These are phyloP conservation scores for Nidularia sp. DNA, from an alignment of 768 basidiomycete genomes.

Conservation along the genomic window DNA sequence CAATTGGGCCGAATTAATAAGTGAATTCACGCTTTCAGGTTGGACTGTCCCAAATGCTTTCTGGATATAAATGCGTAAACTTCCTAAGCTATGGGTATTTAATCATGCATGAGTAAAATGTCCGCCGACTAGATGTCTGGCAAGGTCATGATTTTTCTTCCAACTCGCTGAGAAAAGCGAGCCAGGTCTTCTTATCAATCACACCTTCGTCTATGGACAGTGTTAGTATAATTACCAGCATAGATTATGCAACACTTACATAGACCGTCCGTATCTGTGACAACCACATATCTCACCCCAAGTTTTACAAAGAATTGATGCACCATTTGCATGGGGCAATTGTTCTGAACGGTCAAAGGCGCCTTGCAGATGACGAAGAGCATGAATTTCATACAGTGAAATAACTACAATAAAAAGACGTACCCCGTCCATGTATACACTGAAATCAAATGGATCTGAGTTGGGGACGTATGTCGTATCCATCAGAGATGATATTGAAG, in stretches of 20 bases:
- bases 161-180: constrained; percentile 77
- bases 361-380: constrained; percentile 43
- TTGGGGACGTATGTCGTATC: constrained; percentile 28
- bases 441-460: constrained; percentile 72
- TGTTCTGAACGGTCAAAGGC: constrained; percentile 77
- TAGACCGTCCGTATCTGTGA: constrained; percentile 76
- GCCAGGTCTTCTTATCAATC: constrained; percentile 93
- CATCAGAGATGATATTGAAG: constrained; percentile 60
- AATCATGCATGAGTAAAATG: too few species aligned
- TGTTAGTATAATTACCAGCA: background rate
- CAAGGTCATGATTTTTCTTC: constrained; percentile 45
- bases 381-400: background rate
- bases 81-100: too few species aligned
- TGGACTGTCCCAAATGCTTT: too few species aligned
- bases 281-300: constrained; percentile 85
- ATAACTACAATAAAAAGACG: constrained; percentile 6
- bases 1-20: too few species aligned
- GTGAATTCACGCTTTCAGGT: too few species aligned
- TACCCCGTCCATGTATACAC: constrained; percentile 88
- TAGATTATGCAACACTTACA: constrained; percentile 44
- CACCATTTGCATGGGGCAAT: constrained; percentile 87
- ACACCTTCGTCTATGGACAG: constrained; percentile 70
- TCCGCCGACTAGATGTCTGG: too few species aligned
- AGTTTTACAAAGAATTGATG: constrained; percentile 95
- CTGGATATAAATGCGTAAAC: too few species aligned